Conservation (phyloP, 202 grass and related monocot species). For the Hordeum pubiflorum region DNA sequence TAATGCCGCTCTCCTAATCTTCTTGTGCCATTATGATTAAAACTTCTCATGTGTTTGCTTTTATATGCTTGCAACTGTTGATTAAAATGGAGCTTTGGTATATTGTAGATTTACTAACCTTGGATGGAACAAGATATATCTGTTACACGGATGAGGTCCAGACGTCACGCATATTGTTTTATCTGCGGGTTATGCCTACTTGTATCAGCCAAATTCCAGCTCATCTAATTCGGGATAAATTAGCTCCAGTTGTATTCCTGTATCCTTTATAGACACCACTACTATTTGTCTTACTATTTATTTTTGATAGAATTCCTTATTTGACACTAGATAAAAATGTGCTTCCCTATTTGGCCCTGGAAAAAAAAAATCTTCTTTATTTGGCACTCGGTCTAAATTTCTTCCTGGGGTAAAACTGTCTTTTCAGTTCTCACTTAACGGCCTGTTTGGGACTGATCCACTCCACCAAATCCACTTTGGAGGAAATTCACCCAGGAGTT, state of each 20-base stretch:
- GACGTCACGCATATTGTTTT: constrained; percentile 83
- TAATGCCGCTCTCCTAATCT: neutral
- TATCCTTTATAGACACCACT: constrained; percentile 44
- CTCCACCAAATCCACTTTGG: too few relatives aligned
- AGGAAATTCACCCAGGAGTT: too few relatives aligned
- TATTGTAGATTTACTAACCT: constrained; percentile 42
- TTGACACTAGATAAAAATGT: too few relatives aligned
- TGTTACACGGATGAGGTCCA: constrained; percentile 80
- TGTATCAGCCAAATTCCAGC: constrained; percentile 51
- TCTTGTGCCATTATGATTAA: neutral
- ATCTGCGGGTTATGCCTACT: constrained; percentile 75
- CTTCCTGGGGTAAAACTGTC: too few relatives aligned
- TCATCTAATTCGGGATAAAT: constrained; percentile 42
- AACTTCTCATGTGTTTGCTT: constrained; percentile 1
- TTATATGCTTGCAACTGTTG: neutral
- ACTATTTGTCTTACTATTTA: constrained; percentile 3
- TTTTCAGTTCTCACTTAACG: too few relatives aligned
- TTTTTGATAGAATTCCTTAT: neutral
- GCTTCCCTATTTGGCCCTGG: too few relatives aligned
- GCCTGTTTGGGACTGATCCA: too few relatives aligned
- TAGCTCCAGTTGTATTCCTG: constrained; percentile 68
- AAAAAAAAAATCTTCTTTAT: too few relatives aligned
- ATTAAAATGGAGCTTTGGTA: constrained; percentile 16
- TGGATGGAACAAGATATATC: constrained; percentile 45
- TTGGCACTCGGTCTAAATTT: too few relatives aligned